These are phyloP conservation scores for Boletellus sp. DNA, from an alignment of 1,284 basidiomycete species.

Conservation along the genomic window DNA sequence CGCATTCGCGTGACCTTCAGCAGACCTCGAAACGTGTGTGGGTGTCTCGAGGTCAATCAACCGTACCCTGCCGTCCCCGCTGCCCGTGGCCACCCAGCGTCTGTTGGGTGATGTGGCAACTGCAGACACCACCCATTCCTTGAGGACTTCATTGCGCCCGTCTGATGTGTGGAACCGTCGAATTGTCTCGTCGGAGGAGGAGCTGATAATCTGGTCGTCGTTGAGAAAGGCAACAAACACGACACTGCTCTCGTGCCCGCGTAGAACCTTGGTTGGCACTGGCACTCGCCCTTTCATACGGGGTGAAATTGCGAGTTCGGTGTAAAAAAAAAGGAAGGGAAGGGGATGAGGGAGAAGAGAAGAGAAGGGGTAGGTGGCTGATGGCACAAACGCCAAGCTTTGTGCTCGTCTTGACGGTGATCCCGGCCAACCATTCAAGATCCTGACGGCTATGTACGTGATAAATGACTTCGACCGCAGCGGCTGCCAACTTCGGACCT, in stretches of 20 bases:
- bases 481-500: background rate
- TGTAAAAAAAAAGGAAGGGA: background rate
- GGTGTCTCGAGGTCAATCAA: conserved; percentile 9
- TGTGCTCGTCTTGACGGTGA: background rate
- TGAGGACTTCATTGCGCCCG: conserved; percentile 2
- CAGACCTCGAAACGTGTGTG: conserved; percentile 3
- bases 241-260: conserved; percentile 12
- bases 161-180: conserved; percentile 12
- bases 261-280: conserved; percentile 9
- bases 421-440: background rate
- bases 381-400: background rate
- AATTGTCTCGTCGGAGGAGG: conserved; percentile 19
- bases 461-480: too few species aligned
- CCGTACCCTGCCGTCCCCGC: conserved; percentile 13
- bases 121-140: conserved; percentile 2
- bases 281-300: conserved; percentile 1
- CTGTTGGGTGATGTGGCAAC: conserved; percentile 10
- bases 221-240: conserved; percentile 19
- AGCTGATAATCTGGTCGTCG: conserved; percentile 14
- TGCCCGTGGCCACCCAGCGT: conserved; percentile 20
- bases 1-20: background rate
- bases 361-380: background rate
- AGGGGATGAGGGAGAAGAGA: background rate
- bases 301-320: conserved; percentile 2
- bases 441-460: too few species aligned